phyloP scores from a whole-genome alignment of 345 rosid species.

The Citrus glauca region DNA sequence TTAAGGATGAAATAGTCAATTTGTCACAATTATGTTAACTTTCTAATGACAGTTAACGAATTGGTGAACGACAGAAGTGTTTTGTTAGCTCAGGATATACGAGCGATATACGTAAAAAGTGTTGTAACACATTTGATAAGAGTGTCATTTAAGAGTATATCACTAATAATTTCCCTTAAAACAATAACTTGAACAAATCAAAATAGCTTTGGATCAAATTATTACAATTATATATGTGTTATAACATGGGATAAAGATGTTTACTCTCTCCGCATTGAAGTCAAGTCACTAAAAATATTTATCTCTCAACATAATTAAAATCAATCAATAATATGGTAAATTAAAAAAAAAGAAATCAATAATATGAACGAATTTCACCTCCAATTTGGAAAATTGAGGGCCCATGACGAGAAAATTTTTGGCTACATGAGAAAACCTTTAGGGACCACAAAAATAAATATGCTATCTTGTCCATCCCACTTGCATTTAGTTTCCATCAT shows the following conservation, averaged over 20 bases:
- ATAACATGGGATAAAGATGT: background rate
- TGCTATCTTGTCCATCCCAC: background rate
- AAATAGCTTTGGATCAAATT: background rate
- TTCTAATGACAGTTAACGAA: no score
- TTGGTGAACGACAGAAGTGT: no score
- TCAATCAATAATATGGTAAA: background rate
- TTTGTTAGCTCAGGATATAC: no score
- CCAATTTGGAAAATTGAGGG: background rate
- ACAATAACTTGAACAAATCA: background rate
- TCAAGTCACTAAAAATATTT: no score
- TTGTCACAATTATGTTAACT: no score
- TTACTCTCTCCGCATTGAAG: background rate
- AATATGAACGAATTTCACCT: background rate
- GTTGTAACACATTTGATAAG: accelerated
- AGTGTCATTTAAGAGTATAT: no score
- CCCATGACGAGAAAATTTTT: background rate
- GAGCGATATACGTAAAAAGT: no score
- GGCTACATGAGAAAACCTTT: background rate
- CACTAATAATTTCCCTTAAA: no score
- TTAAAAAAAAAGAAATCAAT: no score
- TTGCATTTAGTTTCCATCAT: background rate
- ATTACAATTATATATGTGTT: background rate
- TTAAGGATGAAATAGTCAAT: accelerated
- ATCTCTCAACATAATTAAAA: background rate
- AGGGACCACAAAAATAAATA: background rate